These are phyloP conservation scores for Sporothrix sp. DNA, from an alignment of 2,329 filamentous ascomycete genomes.

Conservation along the genomic window DNA sequence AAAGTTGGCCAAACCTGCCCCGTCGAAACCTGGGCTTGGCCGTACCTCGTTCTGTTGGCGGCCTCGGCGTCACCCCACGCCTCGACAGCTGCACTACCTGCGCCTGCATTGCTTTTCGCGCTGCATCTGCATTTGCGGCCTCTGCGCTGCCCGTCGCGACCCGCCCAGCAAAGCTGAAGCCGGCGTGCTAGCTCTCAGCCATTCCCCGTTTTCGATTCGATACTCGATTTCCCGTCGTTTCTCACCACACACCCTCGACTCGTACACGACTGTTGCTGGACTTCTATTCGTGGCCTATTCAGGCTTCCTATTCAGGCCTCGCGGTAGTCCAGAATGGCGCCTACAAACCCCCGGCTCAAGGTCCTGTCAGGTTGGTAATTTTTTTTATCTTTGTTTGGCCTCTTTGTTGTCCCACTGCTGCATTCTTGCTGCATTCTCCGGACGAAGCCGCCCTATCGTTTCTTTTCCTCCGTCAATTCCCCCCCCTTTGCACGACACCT, in stretches of 20 bases:
- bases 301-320: neutral
- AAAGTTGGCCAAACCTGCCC: neutral
- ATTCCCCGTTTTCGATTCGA: neutral
- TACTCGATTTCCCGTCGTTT: neutral
- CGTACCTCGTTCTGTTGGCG: too few species aligned
- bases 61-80: neutral
- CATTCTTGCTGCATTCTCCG: constrained; percentile 18
- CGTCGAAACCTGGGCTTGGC: constrained; percentile 3
- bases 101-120: neutral
- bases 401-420: constrained; percentile 4
- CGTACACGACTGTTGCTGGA: neutral
- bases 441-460: constrained; percentile 18
- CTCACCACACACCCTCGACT: neutral
- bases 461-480: constrained; percentile 11
- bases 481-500: constrained; percentile 11
- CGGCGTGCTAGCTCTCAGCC: neutral
- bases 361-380: constrained; percentile 49
- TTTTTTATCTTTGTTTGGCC: constrained; percentile 1
- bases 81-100: too few species aligned
- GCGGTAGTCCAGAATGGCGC: constrained; percentile 40
- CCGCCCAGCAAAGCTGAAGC: neutral
- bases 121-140: neutral
- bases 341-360: constrained; percentile 49
- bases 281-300: neutral
- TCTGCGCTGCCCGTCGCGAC: neutral